Percentiles rank a stretch among this genome's conserved stretches.
These are phyloP conservation scores for Myriosclerotinia scirpicola DNA, from an alignment of 2,329 filamentous ascomycete species.

Conservation along the genomic window DNA sequence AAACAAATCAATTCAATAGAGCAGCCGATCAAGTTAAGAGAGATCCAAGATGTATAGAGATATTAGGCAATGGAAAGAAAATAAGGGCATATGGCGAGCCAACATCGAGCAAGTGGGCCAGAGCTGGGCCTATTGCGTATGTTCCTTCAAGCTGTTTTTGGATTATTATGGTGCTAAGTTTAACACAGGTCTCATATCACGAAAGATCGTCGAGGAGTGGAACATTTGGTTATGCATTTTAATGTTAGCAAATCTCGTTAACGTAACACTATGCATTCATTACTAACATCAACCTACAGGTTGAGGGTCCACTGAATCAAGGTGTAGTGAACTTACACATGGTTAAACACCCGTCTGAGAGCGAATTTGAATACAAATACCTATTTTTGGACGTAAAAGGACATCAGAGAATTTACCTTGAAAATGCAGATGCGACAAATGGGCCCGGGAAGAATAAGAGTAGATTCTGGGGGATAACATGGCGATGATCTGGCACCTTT, in stretches of 20 bases:
- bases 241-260: conserved; percentile 56
- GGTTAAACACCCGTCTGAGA: conserved; percentile 61
- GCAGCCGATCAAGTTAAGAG: conserved; percentile 76
- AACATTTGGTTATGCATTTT: conserved; percentile 84
- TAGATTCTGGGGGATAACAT: conserved; percentile 40
- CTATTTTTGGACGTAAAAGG: conserved; percentile 79
- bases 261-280: not conserved
- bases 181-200: conserved; percentile 58
- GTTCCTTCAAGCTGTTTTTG: conserved; percentile 9
- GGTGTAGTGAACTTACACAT: conserved; percentile 79
- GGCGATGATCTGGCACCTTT: conserved; percentile 28
- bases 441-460: conserved; percentile 36
- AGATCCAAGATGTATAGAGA: conserved; percentile 66
- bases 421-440: conserved; percentile 52
- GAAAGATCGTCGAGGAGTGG: conserved; percentile 71
- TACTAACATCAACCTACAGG: conserved; percentile 45
- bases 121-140: conserved; percentile 61
- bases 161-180: conserved; percentile 1
- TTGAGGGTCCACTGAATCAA: conserved; percentile 72
- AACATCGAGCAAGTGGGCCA: conserved; percentile 78
- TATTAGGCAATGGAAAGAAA: conserved; percentile 73
- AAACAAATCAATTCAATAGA: conserved; percentile 84
- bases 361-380: conserved; percentile 78
- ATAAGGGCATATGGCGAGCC: conserved; percentile 81
- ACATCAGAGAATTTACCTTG: conserved; percentile 63